phyloP scores from a whole-genome alignment of 2,329 filamentous ascomycete genomes.

The Epichloe festucae region DNA sequence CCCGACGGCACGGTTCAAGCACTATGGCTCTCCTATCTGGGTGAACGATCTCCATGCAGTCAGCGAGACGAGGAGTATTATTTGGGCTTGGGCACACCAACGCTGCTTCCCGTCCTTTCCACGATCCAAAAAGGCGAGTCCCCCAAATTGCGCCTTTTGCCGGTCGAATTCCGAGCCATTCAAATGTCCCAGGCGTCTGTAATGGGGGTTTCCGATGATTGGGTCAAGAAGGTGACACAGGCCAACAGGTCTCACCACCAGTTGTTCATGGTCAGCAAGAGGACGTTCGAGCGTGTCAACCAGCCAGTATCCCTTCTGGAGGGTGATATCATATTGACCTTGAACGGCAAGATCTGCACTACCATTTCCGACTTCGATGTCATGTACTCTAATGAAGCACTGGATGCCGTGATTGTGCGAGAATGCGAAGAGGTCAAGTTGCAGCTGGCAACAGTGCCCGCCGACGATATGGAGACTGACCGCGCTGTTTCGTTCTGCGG shows the following conservation, averaged over 20 bases:
- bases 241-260: constrained; percentile 90
- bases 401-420: constrained; percentile 78
- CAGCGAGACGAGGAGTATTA: constrained; percentile 94
- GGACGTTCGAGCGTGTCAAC: constrained; percentile 49
- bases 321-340: constrained; percentile 80
- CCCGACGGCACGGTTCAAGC: constrained; percentile 89
- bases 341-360: constrained; percentile 88
- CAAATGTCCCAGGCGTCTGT: constrained; percentile 95
- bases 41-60: constrained; percentile 66
- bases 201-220: constrained; percentile 96
- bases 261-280: constrained; percentile 96
- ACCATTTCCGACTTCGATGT: constrained; percentile 85
- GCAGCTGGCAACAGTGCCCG: constrained; percentile 71
- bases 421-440: constrained; percentile 68
- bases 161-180: constrained; percentile 87
- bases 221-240: constrained; percentile 80
- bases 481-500: constrained; percentile 91
- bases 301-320: constrained; percentile 55
- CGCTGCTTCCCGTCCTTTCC: constrained; percentile 74
- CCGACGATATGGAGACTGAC: constrained; percentile 83
- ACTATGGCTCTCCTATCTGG: constrained; percentile 92
- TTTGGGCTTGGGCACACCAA: constrained; percentile 78
- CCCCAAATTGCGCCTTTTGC: constrained; percentile 72
- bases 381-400: constrained; percentile 80
- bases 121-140: constrained; percentile 69